These are phyloP conservation scores for Kazachstania sp. DNA, from an alignment of 1,139 yeast genomes.

Conservation along the genomic window DNA sequence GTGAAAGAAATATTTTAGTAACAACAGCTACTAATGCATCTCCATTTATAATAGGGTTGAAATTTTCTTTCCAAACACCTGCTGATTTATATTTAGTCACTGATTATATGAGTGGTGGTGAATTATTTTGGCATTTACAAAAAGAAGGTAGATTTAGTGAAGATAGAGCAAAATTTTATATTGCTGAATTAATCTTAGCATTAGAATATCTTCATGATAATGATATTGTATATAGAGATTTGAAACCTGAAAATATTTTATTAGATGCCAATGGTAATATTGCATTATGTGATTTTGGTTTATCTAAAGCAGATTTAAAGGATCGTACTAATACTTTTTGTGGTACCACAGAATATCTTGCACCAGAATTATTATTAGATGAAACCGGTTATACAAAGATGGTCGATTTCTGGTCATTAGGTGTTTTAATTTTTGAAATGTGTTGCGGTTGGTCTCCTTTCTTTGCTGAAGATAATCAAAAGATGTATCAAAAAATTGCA, in stretches of 20 bases:
- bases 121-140: slow-evolving; percentile 93
- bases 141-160: slow-evolving; percentile 90
- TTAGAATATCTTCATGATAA: slow-evolving; percentile 87
- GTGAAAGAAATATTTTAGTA: slow-evolving; percentile 88
- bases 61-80: slow-evolving; percentile 93
- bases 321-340: slow-evolving; percentile 96
- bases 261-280: slow-evolving; percentile 95
- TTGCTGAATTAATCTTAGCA: slow-evolving; percentile 89
- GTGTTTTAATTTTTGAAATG: slow-evolving; percentile 77
- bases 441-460: slow-evolving; percentile 99
- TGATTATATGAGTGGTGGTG: slow-evolving; percentile 98
- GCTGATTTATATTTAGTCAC: slow-evolving; percentile 86
- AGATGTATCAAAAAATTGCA: slow-evolving; percentile 97
- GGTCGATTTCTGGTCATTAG: slow-evolving; percentile 84
- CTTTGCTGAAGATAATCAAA: slow-evolving; percentile 94
- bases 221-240: slow-evolving; percentile 88
- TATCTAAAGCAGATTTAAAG: slow-evolving; percentile 86
- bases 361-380: slow-evolving; percentile 72
- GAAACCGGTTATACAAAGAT: slow-evolving; percentile 80
- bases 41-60: slow-evolving; percentile 87
- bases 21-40: slow-evolving; percentile 80
- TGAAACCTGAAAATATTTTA: slow-evolving; percentile 89
- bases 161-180: slow-evolving; percentile 89
- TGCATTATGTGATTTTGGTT: slow-evolving; percentile 92
- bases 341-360: slow-evolving; percentile 90